These are phyloP conservation scores for Candida namnaoensis DNA, from an alignment of 805 yeast genomes.

Conservation along the genomic window DNA sequence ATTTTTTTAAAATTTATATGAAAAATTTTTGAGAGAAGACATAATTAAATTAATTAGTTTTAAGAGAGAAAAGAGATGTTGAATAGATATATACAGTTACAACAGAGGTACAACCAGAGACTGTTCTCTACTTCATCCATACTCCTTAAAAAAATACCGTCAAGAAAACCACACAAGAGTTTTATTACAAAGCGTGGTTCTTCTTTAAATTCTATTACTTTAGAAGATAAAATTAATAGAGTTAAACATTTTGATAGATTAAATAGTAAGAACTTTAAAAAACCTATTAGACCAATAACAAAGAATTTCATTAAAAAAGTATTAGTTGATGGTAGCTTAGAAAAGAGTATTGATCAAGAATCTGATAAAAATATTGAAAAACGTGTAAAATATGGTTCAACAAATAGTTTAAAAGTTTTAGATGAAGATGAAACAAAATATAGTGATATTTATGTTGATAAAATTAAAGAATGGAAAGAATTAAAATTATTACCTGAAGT, in stretches of 20 bases:
- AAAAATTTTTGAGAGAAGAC: conserved; percentile 13
- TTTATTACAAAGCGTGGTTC: background rate
- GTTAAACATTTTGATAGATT: background rate
- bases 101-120: too few species aligned
- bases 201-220: background rate
- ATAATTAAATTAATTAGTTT: too few species aligned
- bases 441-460: conserved; percentile 32
- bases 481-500: conserved; percentile 61
- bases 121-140: too few species aligned
- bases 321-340: background rate
- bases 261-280: too few species aligned
- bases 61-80: too few species aligned
- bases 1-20: conserved; percentile 13
- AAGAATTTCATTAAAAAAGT: background rate
- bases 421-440: conserved; percentile 23
- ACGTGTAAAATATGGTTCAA: conserved; percentile 34
- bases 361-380: background rate
- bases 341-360: background rate
- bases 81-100: too few species aligned
- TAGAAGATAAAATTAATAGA: background rate
- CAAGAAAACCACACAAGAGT: too few species aligned
- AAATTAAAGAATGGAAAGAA: conserved; percentile 57
- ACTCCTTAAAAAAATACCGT: background rate
- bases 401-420: conserved; percentile 36
- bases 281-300: background rate